These are phyloP conservation scores for Schwanniomyces etchellsii DNA, from an alignment of 1,139 yeast genomes.

Conservation along the genomic window DNA sequence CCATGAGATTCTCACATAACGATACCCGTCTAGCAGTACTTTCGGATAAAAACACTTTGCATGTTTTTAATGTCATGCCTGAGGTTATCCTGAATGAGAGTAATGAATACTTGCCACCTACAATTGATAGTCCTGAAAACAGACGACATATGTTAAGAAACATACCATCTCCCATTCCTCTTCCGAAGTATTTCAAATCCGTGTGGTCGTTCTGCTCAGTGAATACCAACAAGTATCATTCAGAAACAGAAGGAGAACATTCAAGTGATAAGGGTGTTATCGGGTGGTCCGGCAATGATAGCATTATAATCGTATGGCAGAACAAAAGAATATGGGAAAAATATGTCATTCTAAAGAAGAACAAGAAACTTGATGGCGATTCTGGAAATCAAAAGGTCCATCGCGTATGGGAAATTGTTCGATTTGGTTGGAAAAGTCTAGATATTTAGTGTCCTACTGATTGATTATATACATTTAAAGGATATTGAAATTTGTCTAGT, in stretches of 20 bases:
- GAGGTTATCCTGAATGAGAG: background rate
- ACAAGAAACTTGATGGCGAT: constrained; percentile 1
- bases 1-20: constrained; percentile 78
- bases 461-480: constrained; percentile 3
- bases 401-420: constrained; percentile 50
- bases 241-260: constrained; percentile 13
- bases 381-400: constrained; percentile 2
- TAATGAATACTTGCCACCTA: background rate
- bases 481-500: background rate
- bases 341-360: constrained; percentile 55
- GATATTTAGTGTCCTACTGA: constrained; percentile 17
- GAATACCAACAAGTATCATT: constrained; percentile 49
- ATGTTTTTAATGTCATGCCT: constrained; percentile 55
- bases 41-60: constrained; percentile 85
- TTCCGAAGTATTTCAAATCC: constrained; percentile 73
- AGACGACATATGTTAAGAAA: constrained; percentile 65
- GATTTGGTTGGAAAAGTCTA: constrained; percentile 76
- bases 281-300: constrained; percentile 75
- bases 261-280: constrained; percentile 55
- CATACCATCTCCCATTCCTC: constrained; percentile 54
- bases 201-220: constrained; percentile 86
- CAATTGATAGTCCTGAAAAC: constrained; percentile 21
- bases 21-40: constrained; percentile 75
- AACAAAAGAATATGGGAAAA: constrained; percentile 77
- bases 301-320: constrained; percentile 69